Evolutionary conservation across 768 basidiomycete species (phyloP).

Genomic region (Boletus edulis): DNA sequence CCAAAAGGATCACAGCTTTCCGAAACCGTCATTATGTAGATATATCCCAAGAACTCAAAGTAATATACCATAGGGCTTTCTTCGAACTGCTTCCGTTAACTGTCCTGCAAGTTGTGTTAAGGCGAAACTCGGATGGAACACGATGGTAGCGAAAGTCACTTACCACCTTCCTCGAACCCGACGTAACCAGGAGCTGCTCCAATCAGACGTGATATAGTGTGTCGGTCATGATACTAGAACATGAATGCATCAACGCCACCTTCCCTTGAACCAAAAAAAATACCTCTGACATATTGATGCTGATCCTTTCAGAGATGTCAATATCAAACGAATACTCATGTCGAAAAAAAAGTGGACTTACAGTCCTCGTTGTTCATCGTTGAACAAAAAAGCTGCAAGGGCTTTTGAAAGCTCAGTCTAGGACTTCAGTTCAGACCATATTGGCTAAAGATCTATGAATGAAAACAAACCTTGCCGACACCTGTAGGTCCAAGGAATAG

Average conservation of each 20-base stretch:
- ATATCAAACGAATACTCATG: not conserved
- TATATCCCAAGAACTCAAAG: not conserved
- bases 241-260: not conserved
- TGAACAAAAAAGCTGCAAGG: conserved; percentile 84
- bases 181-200: conserved; percentile 94
- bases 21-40: not conserved
- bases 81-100: conserved; percentile 61
- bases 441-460: not conserved
- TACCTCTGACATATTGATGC: conserved; percentile 92
- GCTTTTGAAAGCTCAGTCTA: conserved; percentile 87
- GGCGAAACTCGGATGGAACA: not conserved
- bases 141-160: conserved; percentile 9
- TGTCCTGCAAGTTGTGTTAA: conserved; percentile 39
- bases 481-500: conserved; percentile 88
- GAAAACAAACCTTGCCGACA: conserved; percentile 64
- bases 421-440: not conserved
- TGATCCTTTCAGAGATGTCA: conserved; percentile 51
- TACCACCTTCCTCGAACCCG: conserved; percentile 69
- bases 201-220: conserved; percentile 87
- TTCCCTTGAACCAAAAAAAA: not conserved
- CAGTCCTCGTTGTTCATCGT: conserved; percentile 85
- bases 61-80: conserved; percentile 51
- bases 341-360: conserved; percentile 36
- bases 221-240: conserved; percentile 81
- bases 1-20: conserved; percentile 60